Evolutionary conservation across 306 rosid genomes (phyloP).

Genomic region (Crataegus laevigata): DNA sequence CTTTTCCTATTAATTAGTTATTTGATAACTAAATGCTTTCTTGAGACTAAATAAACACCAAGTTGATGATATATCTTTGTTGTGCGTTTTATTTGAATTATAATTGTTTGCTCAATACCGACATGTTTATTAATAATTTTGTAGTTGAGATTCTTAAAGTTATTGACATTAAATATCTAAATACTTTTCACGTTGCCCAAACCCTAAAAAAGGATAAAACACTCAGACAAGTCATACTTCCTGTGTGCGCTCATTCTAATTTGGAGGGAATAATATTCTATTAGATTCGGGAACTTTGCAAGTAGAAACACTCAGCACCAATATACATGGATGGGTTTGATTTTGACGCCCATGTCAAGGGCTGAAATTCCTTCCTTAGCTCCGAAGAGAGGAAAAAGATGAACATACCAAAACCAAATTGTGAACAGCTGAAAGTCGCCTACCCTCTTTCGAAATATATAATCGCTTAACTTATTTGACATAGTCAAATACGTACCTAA

Average conservation of each 20-base stretch:
- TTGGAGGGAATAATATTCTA: neutral
- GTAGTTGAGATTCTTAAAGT: neutral
- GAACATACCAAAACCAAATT: neutral
- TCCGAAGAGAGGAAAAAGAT: slow-evolving; percentile 15
- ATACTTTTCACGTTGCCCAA: neutral
- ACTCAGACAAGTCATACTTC: neutral
- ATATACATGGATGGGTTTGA: neutral
- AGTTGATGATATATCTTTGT: neutral
- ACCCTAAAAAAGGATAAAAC: neutral
- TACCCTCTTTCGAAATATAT: neutral
- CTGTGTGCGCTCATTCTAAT: neutral
- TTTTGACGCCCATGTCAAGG: neutral
- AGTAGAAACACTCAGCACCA: neutral
- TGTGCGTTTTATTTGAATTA: too few relatives aligned
- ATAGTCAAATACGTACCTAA: neutral
- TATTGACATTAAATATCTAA: neutral
- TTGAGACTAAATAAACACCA: neutral
- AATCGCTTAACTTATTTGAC: neutral
- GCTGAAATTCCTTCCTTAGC: slow-evolving; percentile 36
- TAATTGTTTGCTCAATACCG: neutral
- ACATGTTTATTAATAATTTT: too few relatives aligned
- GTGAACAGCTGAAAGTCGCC: neutral
- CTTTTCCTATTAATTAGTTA: too few relatives aligned
- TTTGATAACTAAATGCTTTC: neutral
- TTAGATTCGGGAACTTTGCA: neutral